phyloP scores from a whole-genome alignment of 2,329 filamentous ascomycete genomes.

The Ophiostoma quercus region DNA sequence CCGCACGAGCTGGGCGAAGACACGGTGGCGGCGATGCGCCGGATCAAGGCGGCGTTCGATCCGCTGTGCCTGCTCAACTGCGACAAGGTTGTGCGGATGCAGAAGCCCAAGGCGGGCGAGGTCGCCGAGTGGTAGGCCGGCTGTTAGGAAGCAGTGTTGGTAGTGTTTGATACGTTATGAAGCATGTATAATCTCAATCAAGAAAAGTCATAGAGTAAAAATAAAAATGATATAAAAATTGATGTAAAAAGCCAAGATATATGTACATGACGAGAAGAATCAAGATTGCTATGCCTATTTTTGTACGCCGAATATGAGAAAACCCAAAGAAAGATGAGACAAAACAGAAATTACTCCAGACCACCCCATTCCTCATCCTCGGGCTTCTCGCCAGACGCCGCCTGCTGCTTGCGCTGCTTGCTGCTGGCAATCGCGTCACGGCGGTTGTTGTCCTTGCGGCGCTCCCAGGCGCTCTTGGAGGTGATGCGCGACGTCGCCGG shows the following conservation, averaged over 20 bases:
- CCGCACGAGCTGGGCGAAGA: constrained; percentile 67
- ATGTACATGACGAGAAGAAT: constrained; percentile 6
- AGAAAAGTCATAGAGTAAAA: not conserved
- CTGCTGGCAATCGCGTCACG: constrained; percentile 58
- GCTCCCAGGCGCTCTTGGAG: constrained; percentile 72
- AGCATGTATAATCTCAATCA: constrained; percentile 4
- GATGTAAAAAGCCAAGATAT: not conserved
- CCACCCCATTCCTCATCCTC: constrained; percentile 32
- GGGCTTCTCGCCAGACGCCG: constrained; percentile 24
- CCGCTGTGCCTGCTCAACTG: constrained; percentile 65
- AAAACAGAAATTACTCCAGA: constrained; percentile 27
- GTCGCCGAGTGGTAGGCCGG: constrained; percentile 40
- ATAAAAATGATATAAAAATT: not conserved
- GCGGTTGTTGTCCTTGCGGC: constrained; percentile 61
- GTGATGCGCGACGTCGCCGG: constrained; percentile 58
- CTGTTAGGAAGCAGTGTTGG: not conserved
- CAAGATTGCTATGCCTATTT: constrained; percentile 2
- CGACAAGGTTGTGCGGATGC: constrained; percentile 62
- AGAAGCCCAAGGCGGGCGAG: constrained; percentile 49
- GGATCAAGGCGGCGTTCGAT: constrained; percentile 77
- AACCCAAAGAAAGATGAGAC: not conserved
- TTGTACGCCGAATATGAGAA: constrained; percentile 17
- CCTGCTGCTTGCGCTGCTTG: constrained; percentile 47
- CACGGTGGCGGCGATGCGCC: constrained; percentile 78
- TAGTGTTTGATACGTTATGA: not conserved